Evolutionary conservation across 2,329 filamentous ascomycete species (phyloP), one percentile per base, ranked within the genome.

Genomic region (Neonectria punicea): DNA sequence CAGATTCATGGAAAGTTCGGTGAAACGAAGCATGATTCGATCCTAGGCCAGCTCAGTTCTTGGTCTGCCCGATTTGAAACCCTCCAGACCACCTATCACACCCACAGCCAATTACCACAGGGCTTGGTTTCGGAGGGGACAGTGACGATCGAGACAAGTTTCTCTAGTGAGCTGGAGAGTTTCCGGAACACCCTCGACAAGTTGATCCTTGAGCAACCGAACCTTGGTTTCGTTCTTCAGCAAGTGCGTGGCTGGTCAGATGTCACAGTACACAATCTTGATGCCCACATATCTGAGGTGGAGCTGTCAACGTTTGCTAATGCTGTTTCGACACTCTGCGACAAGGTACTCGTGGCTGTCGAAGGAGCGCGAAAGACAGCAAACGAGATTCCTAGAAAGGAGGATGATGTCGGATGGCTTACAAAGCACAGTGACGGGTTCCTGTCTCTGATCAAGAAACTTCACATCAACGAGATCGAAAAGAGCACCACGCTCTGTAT

Each of bases 281-380:
- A 70, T 9, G 14, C 54, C 4, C 44, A 54, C 2, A 50, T 55
- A 4, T 36, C 69, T 7, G 64, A 53, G 2, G 61, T 70, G 25
- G 71, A 76, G 18, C 63, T 82, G 16, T 68, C 84, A 18, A 75
- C 79, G 0, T 86, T 94, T 49, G 86, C 89, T 46, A 79, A 84
- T 14, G 81, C 84, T 4, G 78, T 93, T 2, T 86, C 92, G 41
- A 86, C 80, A 1, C 82, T 92, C n/a, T 87, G 91, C 51, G 92
- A 97, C 77, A 87, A 88, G 54, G 87, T 95, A 30, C 88, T 98
- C 2, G 91, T 95, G 39, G 90, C 92, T 1, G 85, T 97, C 53
- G 93, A 98, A 77, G 88, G 90, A 67, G 85, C 92, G 50, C 87
- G 88, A 63, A 87, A 87, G 65, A 80, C 84, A 2, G 80, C 88